Evolutionary conservation across 1,284 basidiomycete genomes (phyloP), one percentile per base, ranked within the genome.

Genomic region (Ustilago vetiveriae): DNA sequence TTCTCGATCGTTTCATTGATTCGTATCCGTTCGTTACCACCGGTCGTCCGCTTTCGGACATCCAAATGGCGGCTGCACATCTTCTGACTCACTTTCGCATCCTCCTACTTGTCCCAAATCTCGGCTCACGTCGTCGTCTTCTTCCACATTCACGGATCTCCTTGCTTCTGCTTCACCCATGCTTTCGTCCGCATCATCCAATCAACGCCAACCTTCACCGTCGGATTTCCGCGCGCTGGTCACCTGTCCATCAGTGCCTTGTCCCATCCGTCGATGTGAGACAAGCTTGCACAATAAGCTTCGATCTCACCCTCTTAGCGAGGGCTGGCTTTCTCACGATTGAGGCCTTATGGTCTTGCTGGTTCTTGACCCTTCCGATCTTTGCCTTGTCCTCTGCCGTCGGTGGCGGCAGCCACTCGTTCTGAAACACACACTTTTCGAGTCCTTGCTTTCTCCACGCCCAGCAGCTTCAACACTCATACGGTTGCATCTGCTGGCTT

Each of bases 161-260:
- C n/a, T n/a, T n/a, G n/a, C n/a, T n/a, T n/a, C n/a, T n/a, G n/a
- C n/a, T n/a, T n/a, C n/a, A n/a, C n/a, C n/a, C n/a, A n/a, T n/a
- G n/a, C n/a, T n/a, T n/a, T n/a, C n/a, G n/a, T n/a, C n/a, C n/a
- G n/a, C n/a, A n/a, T 16, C 16, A n/a, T 8, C 32, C 32, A 35
- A 35, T 35, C 32, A 35, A 6, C 5, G 9, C 32, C 32, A 6
- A 35, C 32, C 32, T 11, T 16, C 10, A 22, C 14, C 42, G 30
- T 33, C 43, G 43, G 43, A 17, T 22, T 36, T 14, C 33, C 23
- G 40, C 6, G 36, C 6, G n/a, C 11, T n/a, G 43, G 36, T 29
- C 37, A 39, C 21, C 46, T 48, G 37, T 49, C 47, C 37, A 49
- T 41, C 47, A 49, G 47, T 33, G 37, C 37, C 16, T 24, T 19